Percentiles rank a stretch among this genome's conserved stretches.
These are phyloP conservation scores for Picea abies DNA, from an alignment of 83 land plant genomes.

Conservation along the genomic window DNA sequence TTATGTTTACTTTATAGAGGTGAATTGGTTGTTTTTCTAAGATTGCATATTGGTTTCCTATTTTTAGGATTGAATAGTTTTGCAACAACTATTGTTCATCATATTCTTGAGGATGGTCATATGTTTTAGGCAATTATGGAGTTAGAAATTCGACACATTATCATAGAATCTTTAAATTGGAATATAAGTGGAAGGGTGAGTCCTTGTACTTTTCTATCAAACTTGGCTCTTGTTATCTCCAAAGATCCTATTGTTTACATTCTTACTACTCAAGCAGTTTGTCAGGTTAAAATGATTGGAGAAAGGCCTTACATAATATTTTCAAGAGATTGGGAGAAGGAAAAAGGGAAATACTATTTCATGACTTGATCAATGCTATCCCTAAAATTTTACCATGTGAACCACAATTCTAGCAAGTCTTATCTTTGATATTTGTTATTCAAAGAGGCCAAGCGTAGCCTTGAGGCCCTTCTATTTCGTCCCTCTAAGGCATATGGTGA, in stretches of 20 bases:
- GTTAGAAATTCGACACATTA: constrained; percentile 80
- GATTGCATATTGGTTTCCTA: constrained; percentile 72
- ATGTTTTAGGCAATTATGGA: constrained; percentile 98
- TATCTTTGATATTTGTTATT: too few species aligned
- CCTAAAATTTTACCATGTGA: too few species aligned
- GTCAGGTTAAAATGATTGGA: too few species aligned
- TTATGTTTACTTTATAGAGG: constrained; percentile 86
- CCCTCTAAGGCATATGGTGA: too few species aligned
- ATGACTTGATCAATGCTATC: too few species aligned
- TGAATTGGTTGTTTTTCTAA: constrained; percentile 72
- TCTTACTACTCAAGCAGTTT: too few species aligned
- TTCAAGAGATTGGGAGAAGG: constrained; percentile 85
- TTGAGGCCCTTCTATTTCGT: too few species aligned
- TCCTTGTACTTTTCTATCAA: constrained; percentile 78
- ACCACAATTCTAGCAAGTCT: too few species aligned
- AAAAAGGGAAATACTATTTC: constrained; percentile 56
- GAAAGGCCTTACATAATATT: constrained; percentile 81
- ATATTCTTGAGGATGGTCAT: constrained; percentile 94
- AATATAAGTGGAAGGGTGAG: constrained; percentile 74
- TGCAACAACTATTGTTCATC: constrained; percentile 87
- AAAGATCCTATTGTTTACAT: constrained; percentile 86
- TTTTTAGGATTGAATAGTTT: constrained; percentile 95
- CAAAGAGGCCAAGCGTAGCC: too few species aligned
- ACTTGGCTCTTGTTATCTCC: constrained; percentile 75
- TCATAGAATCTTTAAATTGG: constrained; percentile 58